phyloP scores from a whole-genome alignment of 257 asterid species.

The Cruciata laevipes region DNA sequence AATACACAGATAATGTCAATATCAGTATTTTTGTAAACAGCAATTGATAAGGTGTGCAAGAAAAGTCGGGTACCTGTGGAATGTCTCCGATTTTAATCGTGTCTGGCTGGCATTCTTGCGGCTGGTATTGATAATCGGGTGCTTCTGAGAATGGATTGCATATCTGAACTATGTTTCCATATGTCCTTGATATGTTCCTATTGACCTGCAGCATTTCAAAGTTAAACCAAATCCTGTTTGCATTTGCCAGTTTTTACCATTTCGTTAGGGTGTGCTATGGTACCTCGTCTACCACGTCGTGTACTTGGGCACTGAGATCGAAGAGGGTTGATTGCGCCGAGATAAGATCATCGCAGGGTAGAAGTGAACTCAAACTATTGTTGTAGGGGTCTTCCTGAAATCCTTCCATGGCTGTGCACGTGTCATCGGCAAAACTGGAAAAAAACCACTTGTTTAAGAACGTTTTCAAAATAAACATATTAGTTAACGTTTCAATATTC shows the following conservation, averaged over 20 bases:
- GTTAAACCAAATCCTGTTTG: background rate
- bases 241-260: background rate
- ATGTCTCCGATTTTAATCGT: slow-evolving; percentile 55
- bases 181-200: slow-evolving; percentile 43
- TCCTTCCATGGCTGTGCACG: slow-evolving; percentile 67
- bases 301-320: slow-evolving; percentile 50
- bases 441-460: background rate
- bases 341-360: slow-evolving; percentile 68
- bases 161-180: slow-evolving; percentile 50
- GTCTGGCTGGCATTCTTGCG: slow-evolving; percentile 41
- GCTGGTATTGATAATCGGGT: slow-evolving; percentile 51
- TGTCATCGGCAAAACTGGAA: slow-evolving; percentile 64
- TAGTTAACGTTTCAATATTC: background rate
- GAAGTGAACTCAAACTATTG: slow-evolving; percentile 73
- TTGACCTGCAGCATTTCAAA: slow-evolving; percentile 49
- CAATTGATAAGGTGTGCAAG: background rate
- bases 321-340: slow-evolving; percentile 45
- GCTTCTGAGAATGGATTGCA: slow-evolving; percentile 91
- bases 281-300: slow-evolving; percentile 52
- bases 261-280: background rate
- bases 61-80: slow-evolving; percentile 35
- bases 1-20: slow-evolving; percentile 1
- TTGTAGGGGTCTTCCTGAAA: slow-evolving; percentile 67
- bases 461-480: background rate
- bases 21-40: background rate